Evolutionary conservation across 306 rosid genomes (phyloP).

Genomic region (Ziziphus jujuba): DNA sequence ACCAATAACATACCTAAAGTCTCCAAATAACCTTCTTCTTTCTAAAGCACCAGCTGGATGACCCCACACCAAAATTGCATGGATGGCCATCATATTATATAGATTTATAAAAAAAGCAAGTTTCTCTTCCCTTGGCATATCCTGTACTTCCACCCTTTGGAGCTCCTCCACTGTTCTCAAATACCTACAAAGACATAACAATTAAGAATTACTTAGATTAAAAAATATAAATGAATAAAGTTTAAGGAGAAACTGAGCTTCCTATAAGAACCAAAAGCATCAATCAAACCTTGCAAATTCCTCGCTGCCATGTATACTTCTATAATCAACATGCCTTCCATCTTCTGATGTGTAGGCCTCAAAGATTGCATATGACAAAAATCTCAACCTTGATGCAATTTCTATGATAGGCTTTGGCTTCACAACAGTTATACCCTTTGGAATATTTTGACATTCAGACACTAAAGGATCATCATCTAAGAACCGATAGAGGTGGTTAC

Average conservation of each 20-base stretch:
- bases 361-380: slow-evolving; percentile 62
- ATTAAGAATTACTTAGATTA: slow-evolving; percentile 13
- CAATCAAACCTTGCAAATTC: slow-evolving; percentile 83
- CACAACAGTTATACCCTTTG: slow-evolving; percentile 67
- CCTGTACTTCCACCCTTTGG: slow-evolving; percentile 77
- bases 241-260: slow-evolving; percentile 16
- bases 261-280: slow-evolving; percentile 2
- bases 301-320: slow-evolving; percentile 79
- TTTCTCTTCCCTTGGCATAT: slow-evolving; percentile 76
- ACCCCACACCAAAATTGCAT: slow-evolving; percentile 71
- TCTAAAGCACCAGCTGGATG: slow-evolving; percentile 81
- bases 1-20: slow-evolving; percentile 77
- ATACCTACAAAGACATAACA: slow-evolving; percentile 50
- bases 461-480: slow-evolving; percentile 83
- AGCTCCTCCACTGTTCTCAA: slow-evolving; percentile 91
- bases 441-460: slow-evolving; percentile 80
- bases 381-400: slow-evolving; percentile 81
- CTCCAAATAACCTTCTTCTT: slow-evolving; percentile 73
- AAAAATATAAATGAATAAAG: background rate
- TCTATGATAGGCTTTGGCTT: slow-evolving; percentile 76
- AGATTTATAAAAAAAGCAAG: slow-evolving; percentile 94
- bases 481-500: slow-evolving; percentile 81
- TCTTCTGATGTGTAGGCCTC: slow-evolving; percentile 81
- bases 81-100: slow-evolving; percentile 94
- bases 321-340: slow-evolving; percentile 70